Conservation (phyloP, 1,284 basidiomycete species). For the Anthracocystis panici-leucophaei region DNA sequence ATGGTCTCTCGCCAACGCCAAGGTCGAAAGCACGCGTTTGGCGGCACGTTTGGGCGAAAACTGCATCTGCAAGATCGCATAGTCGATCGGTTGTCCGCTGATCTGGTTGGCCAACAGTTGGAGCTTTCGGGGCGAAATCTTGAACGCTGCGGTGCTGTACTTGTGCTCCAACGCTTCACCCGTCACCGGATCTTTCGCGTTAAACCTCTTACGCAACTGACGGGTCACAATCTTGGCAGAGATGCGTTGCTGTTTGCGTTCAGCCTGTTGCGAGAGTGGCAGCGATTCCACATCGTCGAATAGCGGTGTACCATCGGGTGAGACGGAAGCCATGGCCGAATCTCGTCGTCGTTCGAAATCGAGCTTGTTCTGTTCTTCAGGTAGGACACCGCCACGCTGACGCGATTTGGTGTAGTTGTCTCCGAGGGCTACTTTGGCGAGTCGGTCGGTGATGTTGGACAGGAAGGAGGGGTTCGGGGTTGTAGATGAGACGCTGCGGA, state of each 20-base stretch:
- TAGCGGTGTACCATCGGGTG: conserved; percentile 59
- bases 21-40: conserved; percentile 85
- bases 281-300: conserved; percentile 57
- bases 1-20: conserved; percentile 87
- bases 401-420: conserved; percentile 26
- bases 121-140: conserved; percentile 91
- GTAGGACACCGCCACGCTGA: conserved; percentile 58
- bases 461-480: conserved; percentile 32
- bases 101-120: conserved; percentile 89
- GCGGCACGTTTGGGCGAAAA: conserved; percentile 92
- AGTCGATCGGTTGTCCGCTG: conserved; percentile 75
- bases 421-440: conserved; percentile 42
- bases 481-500: conserved; percentile 36
- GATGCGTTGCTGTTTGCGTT: conserved; percentile 39
- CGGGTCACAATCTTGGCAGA: conserved; percentile 49
- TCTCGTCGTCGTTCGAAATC: conserved; percentile 53
- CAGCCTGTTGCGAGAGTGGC: conserved; percentile 39
- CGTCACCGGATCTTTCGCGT: conserved; percentile 45
- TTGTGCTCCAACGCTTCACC: conserved; percentile 77
- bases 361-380: conserved; percentile 49
- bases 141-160: conserved; percentile 89
- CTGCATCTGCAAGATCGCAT: conserved; percentile 95
- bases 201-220: conserved; percentile 61
- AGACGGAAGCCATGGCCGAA: conserved; percentile 54
- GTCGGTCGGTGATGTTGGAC: conserved; percentile 29